phyloP scores from a whole-genome alignment of 106 monocot species.

The Phalaenopsis aphrodite region DNA sequence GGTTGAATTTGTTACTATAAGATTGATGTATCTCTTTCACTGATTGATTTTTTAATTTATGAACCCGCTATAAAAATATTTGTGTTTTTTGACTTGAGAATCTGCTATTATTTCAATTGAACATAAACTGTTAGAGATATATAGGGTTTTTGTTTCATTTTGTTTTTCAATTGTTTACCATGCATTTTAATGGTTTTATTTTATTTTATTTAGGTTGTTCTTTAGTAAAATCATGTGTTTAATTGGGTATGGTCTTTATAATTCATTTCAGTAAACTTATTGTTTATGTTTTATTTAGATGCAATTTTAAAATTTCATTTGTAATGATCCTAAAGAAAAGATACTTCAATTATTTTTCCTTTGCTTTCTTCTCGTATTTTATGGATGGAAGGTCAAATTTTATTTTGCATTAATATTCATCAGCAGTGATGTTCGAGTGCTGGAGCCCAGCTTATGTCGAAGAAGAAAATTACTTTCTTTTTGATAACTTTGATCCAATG shows the following conservation, averaged over 20 bases:
- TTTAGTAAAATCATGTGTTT: not conserved
- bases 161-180: not conserved
- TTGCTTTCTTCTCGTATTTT: not conserved
- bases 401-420: conserved; percentile 1
- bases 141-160: too few relatives aligned
- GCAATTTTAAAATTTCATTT: not conserved
- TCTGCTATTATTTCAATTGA: not conserved
- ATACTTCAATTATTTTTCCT: not conserved
- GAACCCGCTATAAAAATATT: not conserved
- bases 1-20: not conserved
- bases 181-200: not conserved
- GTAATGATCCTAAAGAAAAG: not conserved
- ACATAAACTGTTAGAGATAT: too few relatives aligned
- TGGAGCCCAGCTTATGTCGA: not conserved
- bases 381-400: not conserved
- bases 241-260: not conserved
- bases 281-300: not conserved
- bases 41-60: not conserved
- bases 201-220: not conserved
- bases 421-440: not conserved
- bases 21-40: not conserved
- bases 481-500: conserved; percentile 1
- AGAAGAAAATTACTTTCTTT: not conserved
- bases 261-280: not conserved
- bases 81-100: not conserved